Evolutionary conservation across 129 eudicot species (phyloP).

Genomic region (Scalesia atractyloides): DNA sequence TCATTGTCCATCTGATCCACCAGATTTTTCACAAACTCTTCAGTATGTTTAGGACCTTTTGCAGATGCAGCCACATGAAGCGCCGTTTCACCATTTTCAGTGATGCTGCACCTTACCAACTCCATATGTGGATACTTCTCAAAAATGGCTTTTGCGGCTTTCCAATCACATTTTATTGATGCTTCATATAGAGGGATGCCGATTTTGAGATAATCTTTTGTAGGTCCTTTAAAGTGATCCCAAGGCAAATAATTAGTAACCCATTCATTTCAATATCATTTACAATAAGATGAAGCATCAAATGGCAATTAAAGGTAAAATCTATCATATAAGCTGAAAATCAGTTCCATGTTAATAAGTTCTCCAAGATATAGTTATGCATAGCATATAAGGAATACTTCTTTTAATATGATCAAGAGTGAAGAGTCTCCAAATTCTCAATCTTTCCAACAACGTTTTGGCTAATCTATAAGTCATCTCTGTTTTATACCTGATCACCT

Average conservation of each 20-base stretch:
- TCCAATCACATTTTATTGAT: conserved; percentile 42
- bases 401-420: too few relatives aligned
- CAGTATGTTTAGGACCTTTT: background rate
- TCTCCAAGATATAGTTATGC: too few relatives aligned
- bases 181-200: conserved; percentile 37
- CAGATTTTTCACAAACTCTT: conserved; percentile 34
- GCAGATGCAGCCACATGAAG: conserved; percentile 49
- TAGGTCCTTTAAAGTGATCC: conserved; percentile 4
- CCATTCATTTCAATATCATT: background rate
- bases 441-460: too few relatives aligned
- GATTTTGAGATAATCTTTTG: conserved; percentile 12
- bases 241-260: background rate
- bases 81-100: conserved; percentile 45
- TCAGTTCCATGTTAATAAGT: too few relatives aligned
- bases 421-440: too few relatives aligned
- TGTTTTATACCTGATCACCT: too few relatives aligned
- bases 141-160: conserved; percentile 36
- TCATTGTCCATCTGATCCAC: conserved; percentile 25
- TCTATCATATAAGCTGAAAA: too few relatives aligned
- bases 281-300: background rate
- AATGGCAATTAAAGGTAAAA: background rate
- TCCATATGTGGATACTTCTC: background rate
- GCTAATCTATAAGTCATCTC: too few relatives aligned
- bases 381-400: too few relatives aligned
- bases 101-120: conserved; percentile 27